Evolutionary conservation across 768 basidiomycete genomes (phyloP).

Genomic region (Hygrocybe punicea): DNA sequence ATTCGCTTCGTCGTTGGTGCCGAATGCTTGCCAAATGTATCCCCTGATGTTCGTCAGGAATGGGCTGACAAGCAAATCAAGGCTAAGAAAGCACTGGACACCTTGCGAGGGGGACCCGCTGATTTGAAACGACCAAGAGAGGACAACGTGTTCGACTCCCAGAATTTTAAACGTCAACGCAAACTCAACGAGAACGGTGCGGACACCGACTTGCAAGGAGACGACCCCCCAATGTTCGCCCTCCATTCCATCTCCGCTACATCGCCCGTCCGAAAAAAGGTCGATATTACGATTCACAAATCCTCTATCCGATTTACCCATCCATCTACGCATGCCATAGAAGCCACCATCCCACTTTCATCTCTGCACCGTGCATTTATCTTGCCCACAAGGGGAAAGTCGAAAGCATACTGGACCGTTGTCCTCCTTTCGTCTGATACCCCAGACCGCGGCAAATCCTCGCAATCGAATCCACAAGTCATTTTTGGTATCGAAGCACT

Average conservation of each 20-base stretch:
- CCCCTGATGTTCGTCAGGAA: background rate
- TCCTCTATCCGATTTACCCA: constrained; percentile 52
- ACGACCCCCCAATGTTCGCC: constrained; percentile 44
- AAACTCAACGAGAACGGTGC: background rate
- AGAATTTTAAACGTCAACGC: background rate
- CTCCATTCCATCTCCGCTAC: constrained; percentile 65
- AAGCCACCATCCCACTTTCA: constrained; percentile 50
- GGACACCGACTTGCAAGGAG: background rate
- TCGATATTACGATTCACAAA: constrained; percentile 58
- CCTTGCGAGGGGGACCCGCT: background rate
- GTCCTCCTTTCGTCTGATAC: constrained; percentile 58
- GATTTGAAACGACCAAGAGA: background rate
- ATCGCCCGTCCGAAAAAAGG: constrained; percentile 73
- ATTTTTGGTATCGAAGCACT: constrained; percentile 71
- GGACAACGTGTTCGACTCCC: background rate
- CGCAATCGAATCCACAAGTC: constrained; percentile 48
- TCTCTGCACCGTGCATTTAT: constrained; percentile 60
- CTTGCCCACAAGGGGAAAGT: constrained; percentile 70
- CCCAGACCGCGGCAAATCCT: constrained; percentile 42
- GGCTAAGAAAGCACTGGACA: background rate
- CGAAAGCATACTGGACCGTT: constrained; percentile 69
- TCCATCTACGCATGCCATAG: constrained; percentile 46
- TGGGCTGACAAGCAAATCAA: constrained; percentile 2
- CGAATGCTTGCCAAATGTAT: background rate
- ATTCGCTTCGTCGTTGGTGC: constrained; percentile 7